Evolutionary conservation across 257 asterid species (phyloP), one percentile per base, ranked within the genome.

Genomic region (Thymus quinquecostatus): DNA sequence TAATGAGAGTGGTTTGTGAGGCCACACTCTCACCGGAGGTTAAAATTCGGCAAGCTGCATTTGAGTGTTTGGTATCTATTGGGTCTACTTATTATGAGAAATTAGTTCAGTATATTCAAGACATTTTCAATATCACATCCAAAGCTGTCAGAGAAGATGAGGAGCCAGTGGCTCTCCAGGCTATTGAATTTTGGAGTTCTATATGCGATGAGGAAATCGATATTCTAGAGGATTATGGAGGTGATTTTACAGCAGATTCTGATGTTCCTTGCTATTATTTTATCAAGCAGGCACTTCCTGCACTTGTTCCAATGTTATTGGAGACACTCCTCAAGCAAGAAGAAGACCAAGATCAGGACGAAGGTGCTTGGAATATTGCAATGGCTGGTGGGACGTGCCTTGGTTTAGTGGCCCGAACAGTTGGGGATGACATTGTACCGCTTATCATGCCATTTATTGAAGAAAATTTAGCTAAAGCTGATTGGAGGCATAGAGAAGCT

Each of bases 301-400:
- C 85, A 10, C 88, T 87, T 29, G 90, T 84, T 12, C 90, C 92
- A 3, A 32, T 85, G 82, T 69, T 87, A 9, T 73, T 87, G 81
- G 84, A 84, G 82, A 86, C 87, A 2, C 87, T 86, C 56, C 86
- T 86, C 33, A 86, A 86, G 83, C 92, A 86, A 68, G 92, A 86
- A 70, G 92, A 86, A 72, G 89, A 86, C 53, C 92, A 84, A 54
- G 89, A 86, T 77, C 89, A 80, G 69, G 92, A 86, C 55, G 92
- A 86, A 60, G 92, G 89, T 68, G 84, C 89, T 60, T 84, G 92
- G 89, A 86, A 86, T 78, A 74, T 84, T 69, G 89, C 92, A 34
- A 84, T 86, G 92, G 89, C 92, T 60, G 92, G 92, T 8, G 92
- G 92, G 6, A 87, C 92, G 36, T 87, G 92, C 78, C 90, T 87